phyloP scores from a whole-genome alignment of 345 rosid genomes.

The Eucalyptus regnans region DNA sequence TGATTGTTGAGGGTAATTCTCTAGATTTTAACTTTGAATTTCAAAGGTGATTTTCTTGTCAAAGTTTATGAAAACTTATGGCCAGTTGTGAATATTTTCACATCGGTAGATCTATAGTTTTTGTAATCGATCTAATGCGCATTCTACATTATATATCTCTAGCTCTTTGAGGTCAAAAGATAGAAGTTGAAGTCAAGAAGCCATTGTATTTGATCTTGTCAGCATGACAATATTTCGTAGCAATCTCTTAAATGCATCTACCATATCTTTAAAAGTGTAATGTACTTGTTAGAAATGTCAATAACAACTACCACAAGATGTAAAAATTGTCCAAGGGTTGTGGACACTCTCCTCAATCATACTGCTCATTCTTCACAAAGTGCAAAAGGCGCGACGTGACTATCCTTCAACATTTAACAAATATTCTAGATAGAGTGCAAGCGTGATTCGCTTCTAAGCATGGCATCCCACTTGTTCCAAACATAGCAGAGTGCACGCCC shows the following conservation, averaged over 20 bases:
- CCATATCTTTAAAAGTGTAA: background rate
- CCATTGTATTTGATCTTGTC: background rate
- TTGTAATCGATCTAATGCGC: background rate
- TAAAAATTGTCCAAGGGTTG: background rate
- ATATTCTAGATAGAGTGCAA: background rate
- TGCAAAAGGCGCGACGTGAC: accelerated
- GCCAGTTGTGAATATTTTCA: background rate
- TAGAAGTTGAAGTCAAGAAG: background rate
- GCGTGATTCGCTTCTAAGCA: accelerated
- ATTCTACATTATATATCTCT: background rate
- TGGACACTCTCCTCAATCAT: background rate
- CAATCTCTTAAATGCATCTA: background rate
- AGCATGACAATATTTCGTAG: background rate
- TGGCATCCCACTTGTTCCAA: background rate
- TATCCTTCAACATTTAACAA: background rate
- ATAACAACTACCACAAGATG: background rate
- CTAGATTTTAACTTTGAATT: background rate
- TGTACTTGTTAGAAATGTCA: background rate
- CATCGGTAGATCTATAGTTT: background rate
- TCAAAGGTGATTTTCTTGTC: background rate
- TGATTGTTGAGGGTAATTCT: background rate
- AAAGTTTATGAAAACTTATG: background rate
- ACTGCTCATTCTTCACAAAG: background rate
- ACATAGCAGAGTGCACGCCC: background rate
- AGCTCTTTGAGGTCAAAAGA: background rate